Percentiles rank a stretch among this genome's conserved stretches.
Evolutionary conservation across 495 filamentous ascomycete species (phyloP).

Genomic region (Xylaria scruposa): DNA sequence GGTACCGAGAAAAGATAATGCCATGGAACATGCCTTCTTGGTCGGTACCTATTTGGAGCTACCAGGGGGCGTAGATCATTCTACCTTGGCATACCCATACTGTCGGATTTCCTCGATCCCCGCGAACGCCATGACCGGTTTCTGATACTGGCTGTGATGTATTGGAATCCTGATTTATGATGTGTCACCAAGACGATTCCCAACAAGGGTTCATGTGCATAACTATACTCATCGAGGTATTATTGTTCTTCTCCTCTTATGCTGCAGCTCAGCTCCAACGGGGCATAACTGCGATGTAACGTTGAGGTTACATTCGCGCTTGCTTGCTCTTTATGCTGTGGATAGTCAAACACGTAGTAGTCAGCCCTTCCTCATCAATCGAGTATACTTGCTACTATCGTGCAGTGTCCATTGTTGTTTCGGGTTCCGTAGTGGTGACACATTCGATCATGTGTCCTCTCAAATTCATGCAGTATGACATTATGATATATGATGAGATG

Average conservation of each 20-base stretch:
- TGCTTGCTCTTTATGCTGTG: constrained; percentile 20
- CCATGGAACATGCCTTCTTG: constrained; percentile 1
- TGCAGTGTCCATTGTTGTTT: not conserved
- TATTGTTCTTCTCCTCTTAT: not conserved
- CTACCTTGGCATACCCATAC: constrained; percentile 30
- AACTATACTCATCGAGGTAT: constrained; percentile 9
- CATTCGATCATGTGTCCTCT: constrained; percentile 24
- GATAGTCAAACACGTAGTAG: not conserved
- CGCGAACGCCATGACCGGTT: constrained; percentile 3
- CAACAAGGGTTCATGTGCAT: not conserved
- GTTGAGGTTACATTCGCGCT: constrained; percentile 22
- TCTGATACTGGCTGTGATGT: constrained; percentile 12
- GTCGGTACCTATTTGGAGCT: constrained; percentile 6
- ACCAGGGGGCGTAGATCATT: constrained; percentile 20
- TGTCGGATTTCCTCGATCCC: constrained; percentile 29
- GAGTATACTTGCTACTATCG: constrained; percentile 9
- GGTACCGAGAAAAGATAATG: constrained; percentile 3
- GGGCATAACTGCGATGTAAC: constrained; percentile 24
- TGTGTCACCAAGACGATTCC: constrained; percentile 12
- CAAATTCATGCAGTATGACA: constrained; percentile 18
- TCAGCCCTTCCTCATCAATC: constrained; percentile 17
- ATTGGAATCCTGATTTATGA: constrained; percentile 22
- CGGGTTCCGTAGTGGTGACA: constrained; percentile 24
- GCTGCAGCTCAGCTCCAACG: constrained; percentile 24
- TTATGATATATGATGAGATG: constrained; percentile 23